phyloP scores from a whole-genome alignment of 441 rosid genomes.

The Capsella rubella region DNA sequence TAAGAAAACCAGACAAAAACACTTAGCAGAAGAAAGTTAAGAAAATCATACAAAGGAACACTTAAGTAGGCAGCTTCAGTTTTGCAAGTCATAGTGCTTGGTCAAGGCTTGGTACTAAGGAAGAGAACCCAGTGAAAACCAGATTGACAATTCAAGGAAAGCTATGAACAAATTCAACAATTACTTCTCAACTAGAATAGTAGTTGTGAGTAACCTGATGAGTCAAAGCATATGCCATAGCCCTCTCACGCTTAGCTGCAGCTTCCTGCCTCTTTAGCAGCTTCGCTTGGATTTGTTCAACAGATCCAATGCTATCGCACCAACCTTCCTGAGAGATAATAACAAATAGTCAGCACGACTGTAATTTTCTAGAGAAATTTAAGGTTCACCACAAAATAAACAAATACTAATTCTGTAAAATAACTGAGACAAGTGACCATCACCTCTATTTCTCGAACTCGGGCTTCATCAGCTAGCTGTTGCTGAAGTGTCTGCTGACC shows the following conservation, averaged over 20 bases:
- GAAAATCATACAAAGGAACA: neutral
- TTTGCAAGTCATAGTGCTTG: conserved; percentile 8
- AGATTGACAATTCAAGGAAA: conserved; percentile 6
- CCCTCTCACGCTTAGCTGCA: conserved; percentile 99
- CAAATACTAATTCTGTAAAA: neutral
- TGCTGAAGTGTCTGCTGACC: conserved; percentile 77
- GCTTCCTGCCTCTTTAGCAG: conserved; percentile 94
- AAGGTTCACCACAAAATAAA: neutral
- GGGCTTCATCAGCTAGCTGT: conserved; percentile 78
- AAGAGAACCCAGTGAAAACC: conserved; percentile 4
- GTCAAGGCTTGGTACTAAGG: conserved; percentile 9
- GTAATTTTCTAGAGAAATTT: neutral
- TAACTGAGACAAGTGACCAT: conserved; percentile 21
- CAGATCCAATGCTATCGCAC: conserved; percentile 98
- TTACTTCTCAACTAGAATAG: conserved; percentile 12
- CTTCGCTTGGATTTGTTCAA: conserved; percentile 94
- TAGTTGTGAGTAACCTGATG: conserved; percentile 69
- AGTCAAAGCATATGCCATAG: conserved; percentile 98
- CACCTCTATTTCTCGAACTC: conserved; percentile 93
- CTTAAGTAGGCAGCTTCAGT: neutral
- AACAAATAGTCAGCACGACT: conserved; percentile 1
- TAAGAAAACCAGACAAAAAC: neutral
- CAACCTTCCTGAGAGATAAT: conserved; percentile 81
- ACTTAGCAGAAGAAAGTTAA: neutral
- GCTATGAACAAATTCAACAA: neutral